phyloP scores from a whole-genome alignment of 2,329 filamentous ascomycete species.

The Colletotrichum musicola region DNA sequence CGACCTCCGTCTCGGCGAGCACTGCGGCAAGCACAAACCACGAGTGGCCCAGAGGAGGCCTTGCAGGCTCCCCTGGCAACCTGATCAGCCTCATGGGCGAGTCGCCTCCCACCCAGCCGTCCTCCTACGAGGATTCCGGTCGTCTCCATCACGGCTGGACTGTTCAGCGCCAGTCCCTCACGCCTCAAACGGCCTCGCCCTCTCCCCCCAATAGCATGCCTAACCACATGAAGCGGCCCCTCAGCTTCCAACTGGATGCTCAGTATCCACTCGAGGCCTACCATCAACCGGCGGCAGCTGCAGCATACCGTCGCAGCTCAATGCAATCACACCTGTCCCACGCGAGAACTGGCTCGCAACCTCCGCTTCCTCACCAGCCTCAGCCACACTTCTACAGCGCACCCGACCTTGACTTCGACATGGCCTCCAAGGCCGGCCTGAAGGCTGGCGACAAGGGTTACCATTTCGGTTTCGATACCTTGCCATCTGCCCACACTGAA shows the following conservation, averaged over 20 bases:
- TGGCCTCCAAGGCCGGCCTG: slow-evolving; percentile 66
- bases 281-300: slow-evolving; percentile 50
- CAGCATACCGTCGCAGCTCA: slow-evolving; percentile 59
- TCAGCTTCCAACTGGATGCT: slow-evolving; percentile 66
- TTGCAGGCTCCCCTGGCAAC: slow-evolving; percentile 66
- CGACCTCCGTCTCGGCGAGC: slow-evolving; percentile 62
- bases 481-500: slow-evolving; percentile 59
- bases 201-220: slow-evolving; percentile 48
- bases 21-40: slow-evolving; percentile 61
- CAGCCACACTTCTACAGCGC: slow-evolving; percentile 83
- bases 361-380: slow-evolving; percentile 79
- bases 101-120: slow-evolving; percentile 65
- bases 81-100: slow-evolving; percentile 65
- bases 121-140: slow-evolving; percentile 63
- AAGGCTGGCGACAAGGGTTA: slow-evolving; percentile 78
- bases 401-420: slow-evolving; percentile 80
- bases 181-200: slow-evolving; percentile 58
- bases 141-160: slow-evolving; percentile 60
- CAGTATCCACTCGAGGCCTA: slow-evolving; percentile 58
- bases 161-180: slow-evolving; percentile 59
- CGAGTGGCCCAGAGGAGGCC: slow-evolving; percentile 59
- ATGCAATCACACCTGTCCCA: slow-evolving; percentile 64
- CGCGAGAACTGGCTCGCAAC: slow-evolving; percentile 62
- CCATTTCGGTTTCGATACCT: slow-evolving; percentile 84
- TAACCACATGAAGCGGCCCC: slow-evolving; percentile 40